These are phyloP conservation scores for Selaginella moellendorffii DNA, from an alignment of 75 land plant genomes.

Conservation along the genomic window DNA sequence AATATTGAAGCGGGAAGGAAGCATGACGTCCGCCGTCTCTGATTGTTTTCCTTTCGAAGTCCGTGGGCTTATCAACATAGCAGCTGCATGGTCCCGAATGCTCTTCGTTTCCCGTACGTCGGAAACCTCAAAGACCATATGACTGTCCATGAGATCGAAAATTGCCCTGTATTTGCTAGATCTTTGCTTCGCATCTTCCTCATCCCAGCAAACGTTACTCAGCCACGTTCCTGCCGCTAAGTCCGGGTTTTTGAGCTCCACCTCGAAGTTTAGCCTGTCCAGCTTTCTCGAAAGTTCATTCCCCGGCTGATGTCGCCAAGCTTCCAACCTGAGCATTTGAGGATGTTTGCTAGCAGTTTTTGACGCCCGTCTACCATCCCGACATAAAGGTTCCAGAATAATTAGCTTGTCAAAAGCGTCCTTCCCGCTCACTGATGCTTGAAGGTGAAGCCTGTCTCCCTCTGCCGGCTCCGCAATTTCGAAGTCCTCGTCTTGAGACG, in stretches of 20 bases:
- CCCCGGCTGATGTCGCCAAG: slow-evolving; percentile 32
- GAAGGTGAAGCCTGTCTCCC: slow-evolving; percentile 26
- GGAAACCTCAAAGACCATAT: slow-evolving; percentile 84
- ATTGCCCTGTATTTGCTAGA: slow-evolving; percentile 29
- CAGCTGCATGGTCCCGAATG: slow-evolving; percentile 58
- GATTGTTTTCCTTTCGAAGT: slow-evolving; percentile 12
- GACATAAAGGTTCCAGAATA: slow-evolving; percentile 27
- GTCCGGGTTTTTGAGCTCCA: slow-evolving; percentile 29
- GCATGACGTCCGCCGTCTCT: slow-evolving; percentile 32
- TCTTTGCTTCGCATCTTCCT: slow-evolving; percentile 15
- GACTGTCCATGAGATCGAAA: slow-evolving; percentile 76
- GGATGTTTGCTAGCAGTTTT: slow-evolving; percentile 31
- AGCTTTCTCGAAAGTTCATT: slow-evolving; percentile 26
- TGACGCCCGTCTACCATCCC: slow-evolving; percentile 53
- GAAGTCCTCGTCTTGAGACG: slow-evolving; percentile 41
- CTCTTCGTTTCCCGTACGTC: slow-evolving; percentile 39
- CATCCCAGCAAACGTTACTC: slow-evolving; percentile 65
- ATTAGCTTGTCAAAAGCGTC: slow-evolving; percentile 25
- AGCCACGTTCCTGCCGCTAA: slow-evolving; percentile 65
- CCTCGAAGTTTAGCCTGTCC: slow-evolving; percentile 33
- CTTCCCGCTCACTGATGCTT: slow-evolving; percentile 54
- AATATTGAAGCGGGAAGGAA: slow-evolving; percentile 54
- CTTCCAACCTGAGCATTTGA: slow-evolving; percentile 60
- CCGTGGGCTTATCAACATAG: slow-evolving; percentile 54
- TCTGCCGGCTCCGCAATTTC: slow-evolving; percentile 58